Conservation (phyloP, 768 basidiomycete species). For the Boletus edulis region DNA sequence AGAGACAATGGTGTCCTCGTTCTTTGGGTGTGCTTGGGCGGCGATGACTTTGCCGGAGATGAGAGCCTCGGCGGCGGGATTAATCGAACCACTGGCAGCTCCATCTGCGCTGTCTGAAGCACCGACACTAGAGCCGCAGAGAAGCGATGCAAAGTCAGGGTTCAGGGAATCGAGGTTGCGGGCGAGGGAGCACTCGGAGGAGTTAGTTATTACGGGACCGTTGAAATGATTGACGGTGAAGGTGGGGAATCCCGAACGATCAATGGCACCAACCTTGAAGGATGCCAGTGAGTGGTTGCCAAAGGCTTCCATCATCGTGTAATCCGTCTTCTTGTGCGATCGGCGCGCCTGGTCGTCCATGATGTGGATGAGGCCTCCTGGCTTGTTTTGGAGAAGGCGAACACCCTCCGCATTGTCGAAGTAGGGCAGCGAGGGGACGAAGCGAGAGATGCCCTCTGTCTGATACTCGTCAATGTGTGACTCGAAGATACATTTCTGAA, state of each 20-base stretch:
- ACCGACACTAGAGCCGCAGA: constrained; percentile 55
- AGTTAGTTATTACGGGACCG: constrained; percentile 72
- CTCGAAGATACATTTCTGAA: constrained; percentile 66
- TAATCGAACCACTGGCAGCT: constrained; percentile 47
- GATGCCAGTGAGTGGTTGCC: constrained; percentile 85
- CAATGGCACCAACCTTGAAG: constrained; percentile 80
- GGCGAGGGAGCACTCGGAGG: constrained; percentile 85
- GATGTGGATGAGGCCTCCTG: constrained; percentile 90
- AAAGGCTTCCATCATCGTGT: constrained; percentile 93
- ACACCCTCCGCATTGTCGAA: constrained; percentile 92
- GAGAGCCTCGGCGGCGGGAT: constrained; percentile 88
- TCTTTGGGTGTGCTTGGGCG: constrained; percentile 86
- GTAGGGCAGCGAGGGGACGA: constrained; percentile 70
- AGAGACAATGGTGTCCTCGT: constrained; percentile 94
- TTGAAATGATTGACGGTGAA: too few species aligned
- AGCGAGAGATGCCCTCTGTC: constrained; percentile 77
- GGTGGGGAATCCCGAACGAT: too few species aligned
- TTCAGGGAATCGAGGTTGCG: constrained; percentile 87
- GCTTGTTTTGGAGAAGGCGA: constrained; percentile 42
- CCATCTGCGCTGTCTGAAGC: constrained; percentile 60
- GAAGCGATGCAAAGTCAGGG: constrained; percentile 88
- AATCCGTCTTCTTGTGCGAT: constrained; percentile 85
- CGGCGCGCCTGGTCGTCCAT: constrained; percentile 95
- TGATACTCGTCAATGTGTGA: constrained; percentile 79
- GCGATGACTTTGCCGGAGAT: constrained; percentile 90